Percentiles rank a stretch among this genome's conserved stretches.
These are phyloP conservation scores for Ophiostoma quercus DNA, from an alignment of 2,329 filamentous ascomycete genomes.

Conservation along the genomic window DNA sequence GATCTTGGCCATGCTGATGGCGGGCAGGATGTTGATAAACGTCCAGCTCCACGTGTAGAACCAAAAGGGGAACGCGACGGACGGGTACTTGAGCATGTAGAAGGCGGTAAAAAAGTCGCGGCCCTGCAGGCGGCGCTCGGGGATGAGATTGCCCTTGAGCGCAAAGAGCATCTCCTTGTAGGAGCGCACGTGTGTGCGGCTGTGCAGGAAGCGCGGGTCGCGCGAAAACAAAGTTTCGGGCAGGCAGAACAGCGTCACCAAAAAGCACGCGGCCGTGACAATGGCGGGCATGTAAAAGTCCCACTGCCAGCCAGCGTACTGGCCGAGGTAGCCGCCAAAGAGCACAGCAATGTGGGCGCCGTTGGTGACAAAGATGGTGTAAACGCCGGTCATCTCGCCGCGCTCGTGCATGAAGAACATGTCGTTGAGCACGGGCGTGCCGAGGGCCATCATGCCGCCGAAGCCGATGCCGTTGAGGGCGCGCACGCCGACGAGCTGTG, in stretches of 20 bases:
- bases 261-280: constrained; percentile 18
- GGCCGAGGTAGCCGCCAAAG: constrained; percentile 24
- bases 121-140: constrained; percentile 19
- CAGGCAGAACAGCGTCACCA: constrained; percentile 18
- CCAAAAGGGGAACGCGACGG: constrained; percentile 22
- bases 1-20: constrained; percentile 27
- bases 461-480: constrained; percentile 26
- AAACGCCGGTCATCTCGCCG: constrained; percentile 25
- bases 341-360: constrained; percentile 25
- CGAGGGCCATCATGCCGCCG: constrained; percentile 26
- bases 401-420: constrained; percentile 28
- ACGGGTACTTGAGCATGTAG: constrained; percentile 26
- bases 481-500: constrained; percentile 22
- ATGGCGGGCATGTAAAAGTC: constrained; percentile 26
- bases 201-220: constrained; percentile 17
- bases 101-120: constrained; percentile 22
- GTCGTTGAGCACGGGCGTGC: constrained; percentile 27
- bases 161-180: constrained; percentile 20
- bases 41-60: constrained; percentile 25
- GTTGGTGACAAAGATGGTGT: constrained; percentile 26
- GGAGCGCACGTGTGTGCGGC: constrained; percentile 19
- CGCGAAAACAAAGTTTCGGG: constrained; percentile 25
- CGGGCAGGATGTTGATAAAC: constrained; percentile 26
- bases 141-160: constrained; percentile 20
- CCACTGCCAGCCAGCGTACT: constrained; percentile 25